Percentiles rank a stretch among this genome's conserved stretches.
These are phyloP conservation scores for Oryza officinalis DNA, from an alignment of 176 grass and related monocot species.

Conservation along the genomic window DNA sequence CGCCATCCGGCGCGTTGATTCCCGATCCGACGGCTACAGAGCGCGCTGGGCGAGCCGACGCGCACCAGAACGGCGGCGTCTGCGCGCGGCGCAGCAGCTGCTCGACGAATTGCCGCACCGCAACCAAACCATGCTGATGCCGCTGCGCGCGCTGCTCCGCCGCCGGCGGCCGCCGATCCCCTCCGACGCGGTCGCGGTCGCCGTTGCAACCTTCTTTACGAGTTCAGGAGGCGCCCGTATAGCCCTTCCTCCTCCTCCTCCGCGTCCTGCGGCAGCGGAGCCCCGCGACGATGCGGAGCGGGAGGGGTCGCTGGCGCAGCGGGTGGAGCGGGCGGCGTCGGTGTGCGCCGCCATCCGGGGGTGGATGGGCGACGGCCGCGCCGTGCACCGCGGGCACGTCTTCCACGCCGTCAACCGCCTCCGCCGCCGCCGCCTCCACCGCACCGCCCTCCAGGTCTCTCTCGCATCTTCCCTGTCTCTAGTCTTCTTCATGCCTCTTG, in stretches of 20 bases:
- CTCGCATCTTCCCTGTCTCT: no score
- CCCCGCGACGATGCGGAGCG: not conserved
- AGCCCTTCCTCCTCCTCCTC: constrained; percentile 4
- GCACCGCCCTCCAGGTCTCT: constrained; percentile 64
- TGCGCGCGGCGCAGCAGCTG: not conserved
- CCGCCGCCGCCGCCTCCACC: constrained; percentile 56
- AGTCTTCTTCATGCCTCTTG: not conserved
- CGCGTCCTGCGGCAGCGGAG: not conserved
- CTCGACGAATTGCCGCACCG: constrained; percentile 11
- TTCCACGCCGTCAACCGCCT: constrained; percentile 89
- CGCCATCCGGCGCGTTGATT: not conserved
- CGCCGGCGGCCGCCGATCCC: constrained; percentile 24
- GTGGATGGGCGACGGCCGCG: constrained; percentile 73
- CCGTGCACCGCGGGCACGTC: constrained; percentile 74
- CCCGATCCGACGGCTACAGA: not conserved
- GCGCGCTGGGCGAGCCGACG: no score
- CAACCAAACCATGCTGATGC: constrained; percentile 7
- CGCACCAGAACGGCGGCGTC: not conserved
- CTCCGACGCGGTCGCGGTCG: not conserved
- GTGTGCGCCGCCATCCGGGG: constrained; percentile 64
- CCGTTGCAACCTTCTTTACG: constrained; percentile 41
- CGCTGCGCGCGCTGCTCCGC: constrained; percentile 35
- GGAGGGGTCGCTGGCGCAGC: constrained; percentile 53
- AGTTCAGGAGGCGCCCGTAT: constrained; percentile 18
- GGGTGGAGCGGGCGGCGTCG: constrained; percentile 76